Base-by-base conservation (phyloP, 768 basidiomycete species). In the Lentinula sp. region DNA sequence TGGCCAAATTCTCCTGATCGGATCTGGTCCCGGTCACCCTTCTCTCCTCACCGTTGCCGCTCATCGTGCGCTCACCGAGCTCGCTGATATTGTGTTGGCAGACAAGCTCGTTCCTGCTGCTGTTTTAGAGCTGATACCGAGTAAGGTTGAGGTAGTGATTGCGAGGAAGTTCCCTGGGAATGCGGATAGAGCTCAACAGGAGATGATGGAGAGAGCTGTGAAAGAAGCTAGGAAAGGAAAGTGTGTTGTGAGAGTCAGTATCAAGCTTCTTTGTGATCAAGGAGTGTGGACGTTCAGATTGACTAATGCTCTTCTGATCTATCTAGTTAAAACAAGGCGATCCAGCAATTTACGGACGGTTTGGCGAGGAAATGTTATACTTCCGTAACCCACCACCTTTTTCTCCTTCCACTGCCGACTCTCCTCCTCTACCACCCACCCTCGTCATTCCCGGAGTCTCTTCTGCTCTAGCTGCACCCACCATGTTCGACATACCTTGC, bases 91-190 rank as follows among this genome's bases (percentile, higher is more conserved):
- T 28, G 92, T 98, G 10, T 84, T 99, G 11, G 91, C 94, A 13
- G 97, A 99, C 76, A 99, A 99, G 68, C 89, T 99, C 32, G 96
- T 98, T 2, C 96, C 96, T 0, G 81, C 88, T 13, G 85, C 88
- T 7, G 89, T 99, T 8, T 85, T 99, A 18, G 86, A 82, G 0
- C 78, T 98, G 31, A 91, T 98, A 57, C 96, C 95, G 0, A 71
- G 78, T 5, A 73, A 76, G 31, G 82, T 88, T 0, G 81, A 87
- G 60, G 80, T 98, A 7, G 87, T 87, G 52, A 97, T 98, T 66
- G 97, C 97, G 16, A 88, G 89, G 65, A 99, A 99, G 69, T 98
- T 96, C 75, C 97, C 97, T 0, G 97, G 97, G 0, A 98, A 98
- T 69, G 93, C 94, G 2, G 96, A 99, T 53, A 88, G 89, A 13